These are phyloP conservation scores for Tulasnella sp. DNA, from an alignment of 768 basidiomycete genomes.

Conservation along the genomic window DNA sequence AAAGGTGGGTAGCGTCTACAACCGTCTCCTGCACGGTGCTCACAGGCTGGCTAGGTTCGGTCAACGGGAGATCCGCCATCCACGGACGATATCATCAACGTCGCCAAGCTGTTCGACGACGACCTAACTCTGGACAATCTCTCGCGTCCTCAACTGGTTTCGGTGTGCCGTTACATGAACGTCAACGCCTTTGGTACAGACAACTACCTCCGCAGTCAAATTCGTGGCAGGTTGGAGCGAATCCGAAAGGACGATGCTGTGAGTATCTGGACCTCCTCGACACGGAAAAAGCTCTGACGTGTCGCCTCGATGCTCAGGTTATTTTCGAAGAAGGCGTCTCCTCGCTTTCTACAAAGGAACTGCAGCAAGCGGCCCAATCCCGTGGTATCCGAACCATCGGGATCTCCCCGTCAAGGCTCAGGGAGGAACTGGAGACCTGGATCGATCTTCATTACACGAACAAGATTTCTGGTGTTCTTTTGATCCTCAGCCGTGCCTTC, in stretches of 20 bases:
- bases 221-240: conserved; percentile 72
- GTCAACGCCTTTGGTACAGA: conserved; percentile 98
- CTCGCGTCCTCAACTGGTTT: conserved; percentile 94
- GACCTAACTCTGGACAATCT: conserved; percentile 97
- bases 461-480: conserved; percentile 85
- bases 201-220: conserved; percentile 90
- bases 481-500: conserved; percentile 92
- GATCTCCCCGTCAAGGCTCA: conserved; percentile 75
- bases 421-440: conserved; percentile 89
- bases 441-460: conserved; percentile 85
- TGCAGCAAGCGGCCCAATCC: conserved; percentile 87
- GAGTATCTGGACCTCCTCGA: conserved; percentile 12
- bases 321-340: conserved; percentile 87
- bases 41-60: conserved; percentile 52
- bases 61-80: conserved; percentile 94
- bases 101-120: conserved; percentile 94
- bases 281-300: neutral
- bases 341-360: conserved; percentile 80
- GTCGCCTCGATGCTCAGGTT: conserved; percentile 38
- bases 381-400: conserved; percentile 87
- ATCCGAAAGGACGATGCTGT: conserved; percentile 80
- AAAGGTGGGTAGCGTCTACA: conserved; percentile 48
- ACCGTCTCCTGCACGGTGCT: neutral
- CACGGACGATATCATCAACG: conserved; percentile 78
- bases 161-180: conserved; percentile 96